Base-by-base conservation (phyloP, 2,329 filamentous ascomycete genomes). In the Penicillium sp. region DNA sequence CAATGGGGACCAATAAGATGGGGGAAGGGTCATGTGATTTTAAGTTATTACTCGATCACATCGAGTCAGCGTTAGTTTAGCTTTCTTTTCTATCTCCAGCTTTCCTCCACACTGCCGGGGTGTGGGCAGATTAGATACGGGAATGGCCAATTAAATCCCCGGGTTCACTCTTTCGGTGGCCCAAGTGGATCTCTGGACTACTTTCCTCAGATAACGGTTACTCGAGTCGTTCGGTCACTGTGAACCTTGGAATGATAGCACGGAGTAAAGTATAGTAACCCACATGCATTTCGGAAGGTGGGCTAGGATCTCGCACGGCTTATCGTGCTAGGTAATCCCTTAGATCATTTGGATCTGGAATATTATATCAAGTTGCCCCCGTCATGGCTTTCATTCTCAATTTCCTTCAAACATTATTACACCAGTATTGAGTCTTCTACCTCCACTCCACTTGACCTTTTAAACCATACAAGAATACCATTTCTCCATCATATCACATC, bases 41-140 rank as follows among this genome's bases (percentile, higher is more conserved):
- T 46, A 51, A 39, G 7, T 34, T 24, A 66, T 71, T 71, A 71
- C 69, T 71, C 65, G 69, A 71, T 71, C 56, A 27, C 54, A 71
- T 71, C 68, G 69, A 71, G 69, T 71, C 68, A 71, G 53, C 59
- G 43, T 27, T 24, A 45, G 8, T 34, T 31, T n/a, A 51, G 43
- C 32, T 40, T 16, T 8, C 21, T 50, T 51, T 31, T 59, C 38
- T 50, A 52, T 43, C 53, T 56, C 49, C 56, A 45, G 39, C 43
- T 49, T 55, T 40, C 42, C 49, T 38, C 47, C 47, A 45, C 43
- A 53, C 42, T 34, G 11, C 39, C 18, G 38, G 8, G 13, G 13
- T 18, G 36, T 11, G 36, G 36, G 13, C 38, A 34, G 60, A 60
- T 61, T 59, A 67, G 63, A 67, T 67, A 69, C 42, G 44, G 2